Percentiles rank a stretch among this genome's conserved stretches.
Evolutionary conservation across 176 grass and related monocot genomes (phyloP).

Genomic region (Echinochloa phyllopogon): DNA sequence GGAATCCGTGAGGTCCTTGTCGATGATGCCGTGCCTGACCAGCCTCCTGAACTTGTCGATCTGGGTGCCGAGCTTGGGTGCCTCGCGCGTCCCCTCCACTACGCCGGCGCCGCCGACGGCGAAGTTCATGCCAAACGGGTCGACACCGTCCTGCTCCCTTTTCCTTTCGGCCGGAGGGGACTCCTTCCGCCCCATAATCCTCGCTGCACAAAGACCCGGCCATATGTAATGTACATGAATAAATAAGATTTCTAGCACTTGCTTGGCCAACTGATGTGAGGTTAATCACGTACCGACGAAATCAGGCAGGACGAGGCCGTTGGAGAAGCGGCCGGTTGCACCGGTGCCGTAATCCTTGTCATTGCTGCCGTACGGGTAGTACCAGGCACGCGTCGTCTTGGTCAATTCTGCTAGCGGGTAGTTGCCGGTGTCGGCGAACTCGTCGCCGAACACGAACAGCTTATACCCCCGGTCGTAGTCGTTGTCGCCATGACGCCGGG

Average conservation of each 20-base stretch:
- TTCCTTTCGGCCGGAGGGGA: slow-evolving; percentile 27
- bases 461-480: background rate
- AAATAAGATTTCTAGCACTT: background rate
- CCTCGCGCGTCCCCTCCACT: background rate
- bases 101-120: slow-evolving; percentile 64
- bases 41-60: slow-evolving; percentile 24
- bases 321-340: slow-evolving; percentile 46
- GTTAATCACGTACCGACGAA: slow-evolving; percentile 22
- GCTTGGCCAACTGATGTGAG: background rate
- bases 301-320: slow-evolving; percentile 43
- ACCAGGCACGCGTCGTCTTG: slow-evolving; percentile 34
- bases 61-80: slow-evolving; percentile 35
- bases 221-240: background rate
- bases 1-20: slow-evolving; percentile 24
- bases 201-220: slow-evolving; percentile 2
- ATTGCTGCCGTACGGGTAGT: slow-evolving; percentile 46
- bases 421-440: slow-evolving; percentile 47
- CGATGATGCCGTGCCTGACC: slow-evolving; percentile 35
- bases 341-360: background rate
- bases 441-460: slow-evolving; percentile 53
- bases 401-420: background rate
- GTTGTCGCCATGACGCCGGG: background rate
- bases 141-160: background rate
- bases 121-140: slow-evolving; percentile 68
- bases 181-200: background rate